phyloP scores from a whole-genome alignment of 176 grass and related monocot species.

The bread wheat (Triticum aestivum) region DNA sequence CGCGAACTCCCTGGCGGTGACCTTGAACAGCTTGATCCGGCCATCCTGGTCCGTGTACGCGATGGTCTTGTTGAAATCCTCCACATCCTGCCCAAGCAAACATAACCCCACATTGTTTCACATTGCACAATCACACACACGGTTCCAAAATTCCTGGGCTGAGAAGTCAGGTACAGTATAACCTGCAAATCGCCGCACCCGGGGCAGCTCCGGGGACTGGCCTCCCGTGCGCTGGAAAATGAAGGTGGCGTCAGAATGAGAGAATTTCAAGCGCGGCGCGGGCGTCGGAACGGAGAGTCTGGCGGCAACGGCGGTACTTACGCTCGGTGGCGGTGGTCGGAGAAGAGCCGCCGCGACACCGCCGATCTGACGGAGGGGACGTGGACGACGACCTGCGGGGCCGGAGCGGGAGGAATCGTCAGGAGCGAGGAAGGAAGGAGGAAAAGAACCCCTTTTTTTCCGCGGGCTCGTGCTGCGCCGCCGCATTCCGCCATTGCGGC shows the following conservation, averaged over 20 bases:
- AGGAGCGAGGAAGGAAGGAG: not conserved
- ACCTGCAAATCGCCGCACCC: conserved; percentile 38
- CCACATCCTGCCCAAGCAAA: conserved; percentile 30
- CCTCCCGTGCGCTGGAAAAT: not conserved
- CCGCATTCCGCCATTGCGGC: not conserved
- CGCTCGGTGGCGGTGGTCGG: conserved; percentile 35
- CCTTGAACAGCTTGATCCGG: conserved; percentile 58
- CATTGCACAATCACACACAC: not conserved
- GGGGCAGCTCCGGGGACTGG: conserved; percentile 16
- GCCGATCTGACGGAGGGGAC: conserved; percentile 51
- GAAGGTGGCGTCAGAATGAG: no score
- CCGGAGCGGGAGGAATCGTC: not conserved
- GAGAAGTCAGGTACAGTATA: not conserved
- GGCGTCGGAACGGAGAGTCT: not conserved
- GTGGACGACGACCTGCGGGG: conserved; percentile 54
- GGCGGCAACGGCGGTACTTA: conserved; percentile 29
- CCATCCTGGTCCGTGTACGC: conserved; percentile 56
- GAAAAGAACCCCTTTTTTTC: not conserved
- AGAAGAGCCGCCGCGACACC: conserved; percentile 47
- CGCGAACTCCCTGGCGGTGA: conserved; percentile 52
- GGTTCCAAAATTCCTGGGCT: not conserved
- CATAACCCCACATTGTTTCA: not conserved
- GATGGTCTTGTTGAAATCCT: conserved; percentile 32
- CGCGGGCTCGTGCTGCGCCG: not conserved
- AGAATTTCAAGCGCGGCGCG: not conserved